phyloP scores from a whole-genome alignment of 1,284 basidiomycete genomes.

The Melampsora americana region DNA sequence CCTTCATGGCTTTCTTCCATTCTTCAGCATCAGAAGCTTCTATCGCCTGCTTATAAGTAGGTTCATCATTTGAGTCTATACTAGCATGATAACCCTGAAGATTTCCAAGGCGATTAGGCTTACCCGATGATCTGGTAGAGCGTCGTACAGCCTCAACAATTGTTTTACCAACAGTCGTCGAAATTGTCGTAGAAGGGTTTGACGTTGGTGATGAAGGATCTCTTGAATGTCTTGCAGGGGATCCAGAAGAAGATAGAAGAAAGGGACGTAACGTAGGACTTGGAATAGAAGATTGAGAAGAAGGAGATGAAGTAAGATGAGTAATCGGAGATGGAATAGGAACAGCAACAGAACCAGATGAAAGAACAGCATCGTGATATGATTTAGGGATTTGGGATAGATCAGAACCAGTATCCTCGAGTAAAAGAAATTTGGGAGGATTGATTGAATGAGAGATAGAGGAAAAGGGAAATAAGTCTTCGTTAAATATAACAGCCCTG shows the following conservation, averaged over 20 bases:
- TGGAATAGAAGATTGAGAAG: too few species aligned
- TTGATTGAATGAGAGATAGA: neutral
- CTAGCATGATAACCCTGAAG: neutral
- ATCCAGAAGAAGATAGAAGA: neutral
- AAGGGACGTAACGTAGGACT: too few species aligned
- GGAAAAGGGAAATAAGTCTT: neutral
- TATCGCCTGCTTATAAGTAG: conserved; percentile 1
- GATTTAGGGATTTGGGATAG: too few species aligned
- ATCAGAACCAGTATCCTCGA: neutral
- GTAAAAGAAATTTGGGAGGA: neutral
- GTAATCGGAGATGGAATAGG: too few species aligned
- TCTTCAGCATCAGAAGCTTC: neutral
- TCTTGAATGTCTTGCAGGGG: too few species aligned
- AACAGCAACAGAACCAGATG: too few species aligned
- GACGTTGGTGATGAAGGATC: too few species aligned
- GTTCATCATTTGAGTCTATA: neutral
- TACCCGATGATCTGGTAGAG: neutral
- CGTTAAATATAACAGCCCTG: neutral
- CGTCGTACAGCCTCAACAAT: neutral
- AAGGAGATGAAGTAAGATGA: too few species aligned
- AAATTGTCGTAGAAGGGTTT: too few species aligned
- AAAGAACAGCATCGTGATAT: too few species aligned
- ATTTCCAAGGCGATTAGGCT: neutral
- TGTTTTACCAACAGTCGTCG: too few species aligned
- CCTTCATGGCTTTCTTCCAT: conserved; percentile 13